Percentiles rank a stretch among this genome's conserved stretches.
Evolutionary conservation across 176 grass and related monocot species (phyloP).

Genomic region (Carex littledalei): DNA sequence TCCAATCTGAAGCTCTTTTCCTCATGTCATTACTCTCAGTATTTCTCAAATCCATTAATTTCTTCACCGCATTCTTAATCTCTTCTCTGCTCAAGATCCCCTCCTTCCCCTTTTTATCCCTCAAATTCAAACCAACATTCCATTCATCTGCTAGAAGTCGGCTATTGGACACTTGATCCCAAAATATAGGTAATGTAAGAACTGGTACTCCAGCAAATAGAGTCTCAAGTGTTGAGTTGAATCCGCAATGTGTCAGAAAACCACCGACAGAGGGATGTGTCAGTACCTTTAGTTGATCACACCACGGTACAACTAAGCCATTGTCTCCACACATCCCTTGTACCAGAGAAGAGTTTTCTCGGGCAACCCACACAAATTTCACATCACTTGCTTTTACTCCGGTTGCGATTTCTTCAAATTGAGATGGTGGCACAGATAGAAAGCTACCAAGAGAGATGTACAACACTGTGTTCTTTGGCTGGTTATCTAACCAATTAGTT

Average conservation of each 20-base stretch:
- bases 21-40: slow-evolving; percentile 34
- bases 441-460: slow-evolving; percentile 74
- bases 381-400: slow-evolving; percentile 28
- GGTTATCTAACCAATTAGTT: slow-evolving; percentile 43
- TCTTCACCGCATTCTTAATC: slow-evolving; percentile 22
- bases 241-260: slow-evolving; percentile 74
- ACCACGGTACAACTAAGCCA: slow-evolving; percentile 57
- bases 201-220: slow-evolving; percentile 43
- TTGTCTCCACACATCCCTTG: slow-evolving; percentile 18
- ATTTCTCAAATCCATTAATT: slow-evolving; percentile 44
- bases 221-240: slow-evolving; percentile 63
- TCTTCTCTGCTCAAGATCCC: slow-evolving; percentile 21
- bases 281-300: slow-evolving; percentile 50
- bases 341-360: slow-evolving; percentile 20
- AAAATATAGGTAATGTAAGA: slow-evolving; percentile 34
- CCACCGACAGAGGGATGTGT: slow-evolving; percentile 53
- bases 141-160: slow-evolving; percentile 52
- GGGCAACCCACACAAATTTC: slow-evolving; percentile 49
- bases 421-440: slow-evolving; percentile 21
- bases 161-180: slow-evolving; percentile 55
- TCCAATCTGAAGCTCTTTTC: slow-evolving; percentile 25
- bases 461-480: slow-evolving; percentile 37
- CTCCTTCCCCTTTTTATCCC: slow-evolving; percentile 19
- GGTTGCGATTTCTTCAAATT: slow-evolving; percentile 47
- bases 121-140: slow-evolving; percentile 43